phyloP scores from a whole-genome alignment of 148 eudicot species.

The Nyssa sinensis region DNA sequence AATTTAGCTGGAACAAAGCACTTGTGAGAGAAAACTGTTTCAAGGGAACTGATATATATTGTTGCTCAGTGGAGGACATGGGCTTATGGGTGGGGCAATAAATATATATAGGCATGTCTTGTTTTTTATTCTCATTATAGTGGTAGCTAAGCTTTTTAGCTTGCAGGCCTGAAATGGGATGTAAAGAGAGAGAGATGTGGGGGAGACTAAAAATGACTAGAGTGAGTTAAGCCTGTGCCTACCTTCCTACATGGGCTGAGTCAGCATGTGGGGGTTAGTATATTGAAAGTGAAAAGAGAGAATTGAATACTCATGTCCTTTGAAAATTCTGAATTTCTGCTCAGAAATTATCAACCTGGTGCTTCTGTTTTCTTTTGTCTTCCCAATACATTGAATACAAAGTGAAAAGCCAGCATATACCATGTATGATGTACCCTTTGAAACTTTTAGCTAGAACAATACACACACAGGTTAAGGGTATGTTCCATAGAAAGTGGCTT shows the following conservation, averaged over 20 bases:
- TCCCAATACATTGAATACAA: conserved; percentile 23
- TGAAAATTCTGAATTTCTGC: conserved; percentile 12
- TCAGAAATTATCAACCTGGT: conserved; percentile 5
- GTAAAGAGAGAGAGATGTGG: background rate
- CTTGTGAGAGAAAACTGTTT: background rate
- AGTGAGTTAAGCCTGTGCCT: background rate
- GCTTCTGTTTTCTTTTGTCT: conserved; percentile 21
- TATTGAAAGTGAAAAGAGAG: conserved; percentile 18
- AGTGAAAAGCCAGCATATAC: conserved; percentile 15
- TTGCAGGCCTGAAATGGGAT: conserved; percentile 29
- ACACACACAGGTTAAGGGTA: conserved; percentile 19
- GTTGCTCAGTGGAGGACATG: conserved; percentile 30
- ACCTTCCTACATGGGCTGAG: background rate
- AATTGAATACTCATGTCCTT: conserved; percentile 1
- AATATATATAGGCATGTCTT: conserved; percentile 20
- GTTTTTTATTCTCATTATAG: conserved; percentile 25
- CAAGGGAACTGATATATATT: conserved; percentile 2
- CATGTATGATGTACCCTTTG: background rate
- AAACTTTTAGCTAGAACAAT: conserved; percentile 4
- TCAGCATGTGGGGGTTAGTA: conserved; percentile 8
- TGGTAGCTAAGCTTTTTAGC: background rate
- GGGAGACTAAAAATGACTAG: background rate
- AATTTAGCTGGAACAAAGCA: background rate
- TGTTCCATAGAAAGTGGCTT: conserved; percentile 34
- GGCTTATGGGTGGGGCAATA: conserved; percentile 20